These are phyloP conservation scores for Avena insularis DNA, from an alignment of 176 grass and related monocot genomes.

Conservation along the genomic window DNA sequence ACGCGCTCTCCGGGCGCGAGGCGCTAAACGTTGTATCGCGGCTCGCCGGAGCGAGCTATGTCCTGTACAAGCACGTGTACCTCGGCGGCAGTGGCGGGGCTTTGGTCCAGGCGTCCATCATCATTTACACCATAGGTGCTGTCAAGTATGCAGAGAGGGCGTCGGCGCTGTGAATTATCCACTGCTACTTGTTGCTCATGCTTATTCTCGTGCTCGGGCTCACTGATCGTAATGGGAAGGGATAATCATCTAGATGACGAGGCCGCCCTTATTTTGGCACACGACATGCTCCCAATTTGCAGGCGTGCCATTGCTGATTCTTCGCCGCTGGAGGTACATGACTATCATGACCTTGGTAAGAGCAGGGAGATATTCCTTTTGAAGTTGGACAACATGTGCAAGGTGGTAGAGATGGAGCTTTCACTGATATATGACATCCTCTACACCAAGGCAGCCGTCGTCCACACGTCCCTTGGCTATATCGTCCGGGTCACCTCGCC, in stretches of 20 bases:
- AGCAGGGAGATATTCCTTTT: not conserved
- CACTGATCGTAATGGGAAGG: not conserved
- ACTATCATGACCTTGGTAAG: not conserved
- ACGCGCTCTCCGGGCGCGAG: not conserved
- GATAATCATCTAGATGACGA: not conserved
- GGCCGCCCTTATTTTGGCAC: not conserved
- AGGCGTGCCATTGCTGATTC: not conserved
- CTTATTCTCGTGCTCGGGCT: not conserved
- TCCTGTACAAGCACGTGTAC: not conserved
- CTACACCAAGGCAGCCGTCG: not conserved
- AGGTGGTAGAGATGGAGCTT: not conserved
- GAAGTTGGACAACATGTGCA: not conserved
- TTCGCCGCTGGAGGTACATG: not conserved
- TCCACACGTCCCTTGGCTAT: not conserved
- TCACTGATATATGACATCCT: not conserved
- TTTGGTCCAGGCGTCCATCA: not conserved
- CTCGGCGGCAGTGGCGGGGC: not conserved
- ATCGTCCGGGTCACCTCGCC: not conserved
- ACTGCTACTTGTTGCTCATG: no score
- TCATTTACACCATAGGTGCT: not conserved
- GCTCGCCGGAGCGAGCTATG: not conserved
- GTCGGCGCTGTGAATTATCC: not conserved
- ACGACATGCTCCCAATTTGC: not conserved
- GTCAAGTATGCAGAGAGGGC: conserved; percentile 25
- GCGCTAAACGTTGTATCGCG: not conserved